A percentile compares a stretch with the other conserved stretches of the same genome.
These are phyloP conservation scores for Akebia trifoliata DNA, from an alignment of 164 flowering plant species.

Conservation along the genomic window DNA sequence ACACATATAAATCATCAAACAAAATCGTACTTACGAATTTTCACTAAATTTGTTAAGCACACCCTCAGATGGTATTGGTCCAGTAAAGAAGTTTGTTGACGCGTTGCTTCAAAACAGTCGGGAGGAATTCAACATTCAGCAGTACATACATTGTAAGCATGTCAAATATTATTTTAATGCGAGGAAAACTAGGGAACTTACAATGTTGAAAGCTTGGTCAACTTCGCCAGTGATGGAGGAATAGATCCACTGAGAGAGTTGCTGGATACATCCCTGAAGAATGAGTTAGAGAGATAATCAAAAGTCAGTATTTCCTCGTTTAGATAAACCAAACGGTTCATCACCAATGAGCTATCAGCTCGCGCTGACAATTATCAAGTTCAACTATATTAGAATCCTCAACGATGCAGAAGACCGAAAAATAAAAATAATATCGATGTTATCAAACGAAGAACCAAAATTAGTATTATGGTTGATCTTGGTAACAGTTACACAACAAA, in stretches of 20 bases:
- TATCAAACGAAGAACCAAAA: too few relatives aligned
- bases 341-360: neutral
- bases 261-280: conserved; percentile 82
- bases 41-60: conserved; percentile 48
- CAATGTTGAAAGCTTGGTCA: conserved; percentile 60
- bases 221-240: conserved; percentile 72
- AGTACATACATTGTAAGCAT: conserved; percentile 3
- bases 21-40: conserved; percentile 60
- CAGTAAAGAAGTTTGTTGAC: conserved; percentile 78
- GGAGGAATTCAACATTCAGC: conserved; percentile 10
- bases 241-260: conserved; percentile 79
- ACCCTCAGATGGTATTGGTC: conserved; percentile 79
- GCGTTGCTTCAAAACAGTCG: conserved; percentile 55
- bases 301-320: neutral
- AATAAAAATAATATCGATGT: too few relatives aligned
- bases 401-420: too few relatives aligned
- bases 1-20: neutral
- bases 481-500: too few relatives aligned
- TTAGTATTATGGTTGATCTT: too few relatives aligned
- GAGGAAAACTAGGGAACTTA: conserved; percentile 32
- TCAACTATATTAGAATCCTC: too few relatives aligned
- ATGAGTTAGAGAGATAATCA: neutral
- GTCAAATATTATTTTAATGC: neutral
- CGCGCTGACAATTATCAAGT: too few relatives aligned
- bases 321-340: neutral